A percentile compares a stretch with the other conserved stretches of the same genome.
phyloP scores from a whole-genome alignment of 1,284 basidiomycete genomes.

The Irpex sp. region DNA sequence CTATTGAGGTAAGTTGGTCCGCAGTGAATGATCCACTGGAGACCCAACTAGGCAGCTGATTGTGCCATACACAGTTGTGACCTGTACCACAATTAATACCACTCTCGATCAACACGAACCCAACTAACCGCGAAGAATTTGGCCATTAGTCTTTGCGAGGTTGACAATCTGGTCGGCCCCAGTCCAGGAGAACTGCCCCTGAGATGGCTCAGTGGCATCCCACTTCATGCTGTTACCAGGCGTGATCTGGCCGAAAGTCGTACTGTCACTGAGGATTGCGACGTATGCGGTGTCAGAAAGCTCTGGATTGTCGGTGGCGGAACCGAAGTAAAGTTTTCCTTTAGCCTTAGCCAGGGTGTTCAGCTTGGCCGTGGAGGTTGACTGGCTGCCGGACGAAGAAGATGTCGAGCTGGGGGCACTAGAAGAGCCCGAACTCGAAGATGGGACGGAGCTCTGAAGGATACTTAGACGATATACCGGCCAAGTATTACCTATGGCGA shows the following conservation, averaged over 20 bases:
- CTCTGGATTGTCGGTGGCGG: conserved; percentile 56
- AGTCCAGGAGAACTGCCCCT: conserved; percentile 44
- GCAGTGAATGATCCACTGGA: conserved; percentile 39
- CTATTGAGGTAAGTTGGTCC: conserved; percentile 38
- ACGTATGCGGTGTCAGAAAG: conserved; percentile 44
- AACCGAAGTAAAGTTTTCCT: conserved; percentile 58
- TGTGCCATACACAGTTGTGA: conserved; percentile 56
- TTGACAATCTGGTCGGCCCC: conserved; percentile 42
- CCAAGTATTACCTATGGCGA: not conserved
- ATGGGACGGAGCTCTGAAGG: not conserved
- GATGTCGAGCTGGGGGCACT: conserved; percentile 14
- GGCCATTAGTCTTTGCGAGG: conserved; percentile 40
- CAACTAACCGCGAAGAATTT: conserved; percentile 28
- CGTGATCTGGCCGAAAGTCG: conserved; percentile 48
- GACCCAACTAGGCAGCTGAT: conserved; percentile 51
- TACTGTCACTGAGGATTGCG: conserved; percentile 36
- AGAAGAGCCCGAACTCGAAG: not conserved
- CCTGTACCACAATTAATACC: conserved; percentile 12
- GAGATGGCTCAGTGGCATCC: conserved; percentile 54
- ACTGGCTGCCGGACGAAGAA: conserved; percentile 7
- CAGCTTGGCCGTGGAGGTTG: conserved; percentile 28
- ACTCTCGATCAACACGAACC: not conserved
- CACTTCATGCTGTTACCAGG: conserved; percentile 58
- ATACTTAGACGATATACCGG: not conserved
- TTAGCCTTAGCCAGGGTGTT: conserved; percentile 41